phyloP scores from a whole-genome alignment of 192 early-diverging fungal genomes.

The Umbelopsis sp. region DNA sequence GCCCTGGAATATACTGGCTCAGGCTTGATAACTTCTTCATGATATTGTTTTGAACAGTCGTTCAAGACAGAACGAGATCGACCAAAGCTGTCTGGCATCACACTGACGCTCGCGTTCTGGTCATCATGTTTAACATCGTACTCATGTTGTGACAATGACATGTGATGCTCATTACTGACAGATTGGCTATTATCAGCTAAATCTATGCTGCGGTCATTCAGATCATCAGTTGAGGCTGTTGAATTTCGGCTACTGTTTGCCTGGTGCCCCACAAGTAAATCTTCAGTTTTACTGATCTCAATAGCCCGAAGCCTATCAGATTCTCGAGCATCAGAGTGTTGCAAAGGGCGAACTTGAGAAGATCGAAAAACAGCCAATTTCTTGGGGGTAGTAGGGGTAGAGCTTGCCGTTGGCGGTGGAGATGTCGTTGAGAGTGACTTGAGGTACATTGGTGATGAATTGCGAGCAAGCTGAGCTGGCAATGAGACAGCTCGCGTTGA shows the following conservation, averaged over 20 bases:
- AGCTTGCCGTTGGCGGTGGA: slow-evolving; percentile 1
- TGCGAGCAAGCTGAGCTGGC: slow-evolving; percentile 8
- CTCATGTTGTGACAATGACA: background rate
- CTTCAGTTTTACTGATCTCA: background rate
- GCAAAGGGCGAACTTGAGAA: background rate
- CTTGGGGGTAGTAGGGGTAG: background rate
- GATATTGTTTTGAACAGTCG: background rate
- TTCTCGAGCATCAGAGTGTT: background rate
- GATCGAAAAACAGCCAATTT: slow-evolving; percentile 11
- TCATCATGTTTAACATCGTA: background rate
- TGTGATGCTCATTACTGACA: too few relatives aligned
- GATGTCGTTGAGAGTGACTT: background rate
- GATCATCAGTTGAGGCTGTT: too few relatives aligned
- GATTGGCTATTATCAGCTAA: too few relatives aligned
- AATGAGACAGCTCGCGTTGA: background rate
- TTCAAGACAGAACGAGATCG: background rate
- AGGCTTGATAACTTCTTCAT: background rate
- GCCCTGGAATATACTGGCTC: slow-evolving; percentile 16
- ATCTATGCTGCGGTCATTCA: too few relatives aligned
- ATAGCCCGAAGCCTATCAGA: too few relatives aligned
- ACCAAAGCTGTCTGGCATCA: background rate
- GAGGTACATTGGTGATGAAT: background rate
- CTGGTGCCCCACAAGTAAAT: background rate
- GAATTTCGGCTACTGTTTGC: too few relatives aligned
- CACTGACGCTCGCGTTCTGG: background rate